Percentiles rank a stretch among this genome's conserved stretches.
Conservation (phyloP, 2,329 filamentous ascomycete genomes). For the Fusarium sp. region DNA sequence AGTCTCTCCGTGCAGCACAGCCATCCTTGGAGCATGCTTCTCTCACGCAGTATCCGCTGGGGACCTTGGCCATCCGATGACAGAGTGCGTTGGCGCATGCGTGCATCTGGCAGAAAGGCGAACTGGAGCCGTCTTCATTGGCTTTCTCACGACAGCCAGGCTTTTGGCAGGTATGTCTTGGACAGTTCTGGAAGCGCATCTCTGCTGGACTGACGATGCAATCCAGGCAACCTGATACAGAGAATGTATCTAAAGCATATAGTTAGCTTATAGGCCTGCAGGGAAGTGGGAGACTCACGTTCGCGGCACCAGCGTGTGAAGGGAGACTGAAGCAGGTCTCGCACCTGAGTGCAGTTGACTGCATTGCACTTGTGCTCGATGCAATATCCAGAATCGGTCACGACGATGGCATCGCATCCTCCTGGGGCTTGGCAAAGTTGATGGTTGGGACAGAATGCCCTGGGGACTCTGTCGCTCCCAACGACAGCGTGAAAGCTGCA, state of each 20-base stretch:
- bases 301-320: conserved; percentile 20
- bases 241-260: conserved; percentile 23
- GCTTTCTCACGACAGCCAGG: background rate
- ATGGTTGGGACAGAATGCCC: conserved; percentile 24
- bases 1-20: background rate
- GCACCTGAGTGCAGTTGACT: background rate
- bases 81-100: conserved; percentile 23
- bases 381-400: conserved; percentile 14
- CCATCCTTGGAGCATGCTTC: conserved; percentile 8
- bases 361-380: conserved; percentile 26
- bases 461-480: background rate
- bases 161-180: conserved; percentile 6
- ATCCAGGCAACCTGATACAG: background rate
- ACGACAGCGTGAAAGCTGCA: conserved; percentile 9
- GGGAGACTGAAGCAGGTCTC: conserved; percentile 7
- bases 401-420: conserved; percentile 17
- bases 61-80: background rate
- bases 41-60: conserved; percentile 9
- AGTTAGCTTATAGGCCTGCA: conserved; percentile 1
- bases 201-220: background rate
- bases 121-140: background rate
- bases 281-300: conserved; percentile 9
- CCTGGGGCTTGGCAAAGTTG: conserved; percentile 12
- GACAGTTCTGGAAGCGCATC: background rate
- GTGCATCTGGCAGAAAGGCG: conserved; percentile 22